Base-by-base conservation (phyloP, 2,329 filamentous ascomycete species). In the Pestalotiopsis sp. region DNA sequence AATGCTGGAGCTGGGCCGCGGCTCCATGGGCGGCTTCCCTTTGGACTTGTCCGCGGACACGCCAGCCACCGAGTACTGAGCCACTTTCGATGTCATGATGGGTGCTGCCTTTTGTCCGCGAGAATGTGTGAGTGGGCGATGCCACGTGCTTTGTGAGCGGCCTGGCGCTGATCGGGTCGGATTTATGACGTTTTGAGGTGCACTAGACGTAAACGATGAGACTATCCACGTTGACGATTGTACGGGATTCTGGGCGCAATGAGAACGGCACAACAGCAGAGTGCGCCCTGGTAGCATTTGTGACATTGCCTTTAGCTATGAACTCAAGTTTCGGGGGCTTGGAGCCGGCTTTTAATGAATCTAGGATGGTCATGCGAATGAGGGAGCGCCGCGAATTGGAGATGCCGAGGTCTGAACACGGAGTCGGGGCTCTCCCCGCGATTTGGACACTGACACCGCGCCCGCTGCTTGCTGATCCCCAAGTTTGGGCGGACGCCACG, bases 1-100 rank as follows among this genome's bases (percentile, higher is more conserved):
- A 60, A 98, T 89, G 72, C 93, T 97, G 68, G 76, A 69, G 70
- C 76, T 78, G 73, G 71, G 81, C 76, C 67, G 81, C 75, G 75
- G 82, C 78, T 61, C 83, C 72, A 70, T 78, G 77, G 30, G 77
- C 78, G 1, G 78, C 24, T 73, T 64, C 52, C 75, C 78, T 58
- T 76, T 76, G 14, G 81, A 69, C 40, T 44, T 40, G 30, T 65
- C 44, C 44, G 13, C 30, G 70, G 64, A 57, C 10, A 52, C 26
- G 14, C 61, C 52, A 1, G 40, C 40, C 17, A 60, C 64, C 14
- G 67, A 66, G 40, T 65, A 68, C 26, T 67, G 60, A 17, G 66
- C 63, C 1, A 60, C 44, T 9, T 40, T 64, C 9, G 66, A 56
- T 9, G 52, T 64, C 48, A 38, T 67, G 40, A 10, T n/a, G 7